Conservation (phyloP, 371 early-diverging fungal species). For the Mortierella sp. region DNA sequence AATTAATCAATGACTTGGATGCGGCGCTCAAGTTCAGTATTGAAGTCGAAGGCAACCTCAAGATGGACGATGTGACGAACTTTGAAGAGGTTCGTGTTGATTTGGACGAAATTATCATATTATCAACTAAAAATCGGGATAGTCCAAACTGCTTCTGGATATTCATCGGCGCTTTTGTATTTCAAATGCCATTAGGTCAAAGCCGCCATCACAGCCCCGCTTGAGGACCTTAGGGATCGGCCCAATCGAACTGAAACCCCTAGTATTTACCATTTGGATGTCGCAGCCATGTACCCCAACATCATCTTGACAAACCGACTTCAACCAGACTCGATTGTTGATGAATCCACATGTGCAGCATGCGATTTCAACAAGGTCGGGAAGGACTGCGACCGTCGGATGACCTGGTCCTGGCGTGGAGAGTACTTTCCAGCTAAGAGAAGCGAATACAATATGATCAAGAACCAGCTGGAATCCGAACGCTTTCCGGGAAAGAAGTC, state of each 20-base stretch:
- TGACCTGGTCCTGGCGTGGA: constrained; percentile 99
- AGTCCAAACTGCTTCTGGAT: background rate
- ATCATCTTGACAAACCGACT: constrained; percentile 99
- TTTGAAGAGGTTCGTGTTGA: constrained; percentile 50
- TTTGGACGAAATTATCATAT: background rate
- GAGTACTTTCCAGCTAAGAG: constrained; percentile 95
- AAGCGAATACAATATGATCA: constrained; percentile 94
- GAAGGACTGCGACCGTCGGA: constrained; percentile 92
- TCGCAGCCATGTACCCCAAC: constrained; percentile 99
- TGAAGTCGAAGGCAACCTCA: constrained; percentile 80
- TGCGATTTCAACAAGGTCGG: constrained; percentile 95
- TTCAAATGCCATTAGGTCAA: constrained; percentile 55
- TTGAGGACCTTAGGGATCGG: constrained; percentile 76
- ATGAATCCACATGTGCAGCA: constrained; percentile 91
- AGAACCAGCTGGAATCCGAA: constrained; percentile 86
- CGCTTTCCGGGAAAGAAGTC: constrained; percentile 75
- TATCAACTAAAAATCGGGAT: no score
- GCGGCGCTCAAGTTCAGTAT: constrained; percentile 91
- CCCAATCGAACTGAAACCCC: constrained; percentile 87
- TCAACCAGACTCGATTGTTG: constrained; percentile 98
- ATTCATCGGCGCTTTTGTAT: background rate
- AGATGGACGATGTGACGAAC: constrained; percentile 53
- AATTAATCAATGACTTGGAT: constrained; percentile 93
- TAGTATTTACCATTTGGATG: constrained; percentile 99
- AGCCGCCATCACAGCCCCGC: constrained; percentile 64